Evolutionary conservation across 2,329 filamentous ascomycete genomes (phyloP), one percentile per base, ranked within the genome.

Genomic region (Arthrobotrys pseudoclavata): DNA sequence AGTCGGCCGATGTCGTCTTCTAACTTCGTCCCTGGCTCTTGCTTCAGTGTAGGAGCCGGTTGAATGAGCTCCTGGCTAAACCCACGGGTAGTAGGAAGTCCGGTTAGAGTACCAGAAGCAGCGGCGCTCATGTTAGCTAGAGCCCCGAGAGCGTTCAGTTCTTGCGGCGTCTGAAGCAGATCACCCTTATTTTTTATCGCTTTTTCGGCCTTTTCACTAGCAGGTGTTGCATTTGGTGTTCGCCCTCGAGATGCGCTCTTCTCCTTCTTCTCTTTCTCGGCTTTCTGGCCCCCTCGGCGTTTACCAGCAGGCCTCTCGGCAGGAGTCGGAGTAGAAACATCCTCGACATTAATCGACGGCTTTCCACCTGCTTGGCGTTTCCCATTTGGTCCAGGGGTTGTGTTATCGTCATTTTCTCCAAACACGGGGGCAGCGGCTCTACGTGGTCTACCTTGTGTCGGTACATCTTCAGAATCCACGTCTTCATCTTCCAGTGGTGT

Each of bases 391-490:
- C 53, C 75, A 31, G 75, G 75, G 3, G 75, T 78, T 12, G 68
- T 9, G 26, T 45, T 74, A 61, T 74, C 80, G 26, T 57, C 80
- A 22, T 66, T 63, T 31, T 81, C 80, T 40, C 75, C 80, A 69
- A 82, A 82, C 6, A 79, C 69, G 9, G 81, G 81, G 12, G 81
- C 81, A 26, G 87, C 87, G 50, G 86, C 86, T 60, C 87, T 84
- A 69, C 85, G 85, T 13, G 86, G 60, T 86, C 87, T 86, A 29
- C 86, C 87, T 18, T 85, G 82, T 18, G 50, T 53, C 37, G 83
- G 81, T 12, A 84, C 83, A 18, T 83, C 79, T 50, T 81, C 79
- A 13, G 83, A 83, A 69, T 85, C 84, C 40, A 84, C 81, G 82
- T 77, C 83, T 79, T 81, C 83, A 76, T 80, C 81, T 42, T 84